phyloP scores from a whole-genome alignment of 305 asterid genomes.

The Nicotiana rustica region DNA sequence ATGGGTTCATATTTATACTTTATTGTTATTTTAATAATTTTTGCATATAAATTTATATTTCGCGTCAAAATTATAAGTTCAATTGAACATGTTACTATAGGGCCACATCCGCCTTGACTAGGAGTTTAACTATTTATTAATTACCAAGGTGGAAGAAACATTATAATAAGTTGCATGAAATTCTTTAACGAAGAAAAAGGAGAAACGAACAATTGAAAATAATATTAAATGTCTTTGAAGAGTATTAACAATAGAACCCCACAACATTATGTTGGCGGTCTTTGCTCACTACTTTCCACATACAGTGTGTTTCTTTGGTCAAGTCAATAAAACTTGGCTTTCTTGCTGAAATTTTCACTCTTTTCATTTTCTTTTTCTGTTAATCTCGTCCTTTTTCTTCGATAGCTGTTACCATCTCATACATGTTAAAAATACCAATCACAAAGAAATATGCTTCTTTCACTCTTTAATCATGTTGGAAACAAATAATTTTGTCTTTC shows the following conservation, averaged over 20 bases:
- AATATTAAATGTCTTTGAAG: not conserved
- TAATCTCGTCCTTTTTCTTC: too few species aligned
- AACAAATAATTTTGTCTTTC: too few species aligned
- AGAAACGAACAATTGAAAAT: not conserved
- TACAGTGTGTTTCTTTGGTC: not conserved
- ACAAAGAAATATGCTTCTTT: too few species aligned
- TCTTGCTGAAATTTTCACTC: not conserved
- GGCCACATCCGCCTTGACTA: too few species aligned
- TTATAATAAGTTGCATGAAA: not conserved
- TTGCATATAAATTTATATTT: too few species aligned
- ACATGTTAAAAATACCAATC: not conserved
- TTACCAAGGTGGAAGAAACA: too few species aligned
- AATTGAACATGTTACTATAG: too few species aligned
- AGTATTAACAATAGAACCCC: not conserved
- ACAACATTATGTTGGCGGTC: not conserved
- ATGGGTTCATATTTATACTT: too few species aligned
- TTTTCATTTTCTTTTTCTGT: not conserved
- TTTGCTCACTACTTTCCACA: not conserved
- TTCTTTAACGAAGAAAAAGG: not conserved
- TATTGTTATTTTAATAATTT: too few species aligned
- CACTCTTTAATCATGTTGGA: too few species aligned
- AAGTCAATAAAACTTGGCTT: not conserved
- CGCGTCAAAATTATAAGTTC: too few species aligned
- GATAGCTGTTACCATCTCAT: not conserved
- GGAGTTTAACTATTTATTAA: too few species aligned